Conservation (phyloP, 306 rosid species). For the Lupinus albus region DNA sequence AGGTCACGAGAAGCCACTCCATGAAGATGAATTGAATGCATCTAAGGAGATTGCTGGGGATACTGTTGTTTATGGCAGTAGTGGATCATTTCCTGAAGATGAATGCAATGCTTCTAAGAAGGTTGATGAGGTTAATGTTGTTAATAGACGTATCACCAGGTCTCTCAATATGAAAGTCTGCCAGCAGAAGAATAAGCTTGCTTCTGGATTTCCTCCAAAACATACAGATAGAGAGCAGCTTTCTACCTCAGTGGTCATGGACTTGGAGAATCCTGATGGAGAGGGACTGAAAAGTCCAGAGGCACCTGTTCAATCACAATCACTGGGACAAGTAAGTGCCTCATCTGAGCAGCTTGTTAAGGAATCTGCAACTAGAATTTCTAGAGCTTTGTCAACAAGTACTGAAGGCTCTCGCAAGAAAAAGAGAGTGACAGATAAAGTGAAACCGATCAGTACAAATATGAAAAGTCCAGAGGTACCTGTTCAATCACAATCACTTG, state of each 20-base stretch:
- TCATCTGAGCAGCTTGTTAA: constrained; percentile 22
- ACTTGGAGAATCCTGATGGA: constrained; percentile 32
- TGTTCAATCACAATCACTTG: constrained; percentile 33
- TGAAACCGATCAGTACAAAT: neutral
- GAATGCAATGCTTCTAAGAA: constrained; percentile 7
- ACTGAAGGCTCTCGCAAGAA: constrained; percentile 31
- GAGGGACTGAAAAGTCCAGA: constrained; percentile 34
- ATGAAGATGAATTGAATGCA: neutral
- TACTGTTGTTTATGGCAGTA: constrained; percentile 12
- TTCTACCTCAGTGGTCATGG: constrained; percentile 32
- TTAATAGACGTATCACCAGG: constrained; percentile 23
- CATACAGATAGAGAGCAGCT: constrained; percentile 25
- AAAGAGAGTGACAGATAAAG: constrained; percentile 7
- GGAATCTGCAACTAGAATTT: constrained; percentile 35
- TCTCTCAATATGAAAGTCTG: constrained; percentile 32
- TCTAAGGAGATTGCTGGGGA: constrained; percentile 13
- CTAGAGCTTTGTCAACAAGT: constrained; percentile 24
- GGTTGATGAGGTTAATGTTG: constrained; percentile 22
- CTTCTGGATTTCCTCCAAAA: constrained; percentile 34
- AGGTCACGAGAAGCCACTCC: constrained; percentile 4
- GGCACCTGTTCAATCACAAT: constrained; percentile 39
- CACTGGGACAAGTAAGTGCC: constrained; percentile 31
- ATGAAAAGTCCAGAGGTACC: constrained; percentile 38
- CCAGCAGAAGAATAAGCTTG: constrained; percentile 31
- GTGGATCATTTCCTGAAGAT: neutral